A percentile compares a stretch with the other conserved stretches of the same genome.
Evolutionary conservation across 805 yeast species (phyloP).

Genomic region (Grigorovia transvaalensis): DNA sequence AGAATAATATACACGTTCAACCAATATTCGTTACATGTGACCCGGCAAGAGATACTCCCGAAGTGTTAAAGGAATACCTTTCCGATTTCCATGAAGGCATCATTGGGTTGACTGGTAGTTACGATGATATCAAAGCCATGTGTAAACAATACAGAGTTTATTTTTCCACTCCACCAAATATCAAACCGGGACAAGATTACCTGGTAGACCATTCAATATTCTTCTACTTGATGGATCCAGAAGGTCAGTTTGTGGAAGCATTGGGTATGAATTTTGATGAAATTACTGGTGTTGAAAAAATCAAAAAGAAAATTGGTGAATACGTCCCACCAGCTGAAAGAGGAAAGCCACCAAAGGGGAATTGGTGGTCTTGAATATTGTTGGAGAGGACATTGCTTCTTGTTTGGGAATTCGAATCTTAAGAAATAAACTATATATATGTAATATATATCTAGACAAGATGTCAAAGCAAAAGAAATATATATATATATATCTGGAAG

Average conservation of each 20-base stretch:
- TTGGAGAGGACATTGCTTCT: not conserved
- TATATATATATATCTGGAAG: not conserved
- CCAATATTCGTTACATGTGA: slow-evolving; percentile 94
- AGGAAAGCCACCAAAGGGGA: not conserved
- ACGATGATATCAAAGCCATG: slow-evolving; percentile 69
- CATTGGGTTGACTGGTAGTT: slow-evolving; percentile 84
- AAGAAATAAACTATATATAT: no score
- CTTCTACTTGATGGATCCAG: slow-evolving; percentile 97
- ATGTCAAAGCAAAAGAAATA: not conserved
- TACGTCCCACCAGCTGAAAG: slow-evolving; percentile 43
- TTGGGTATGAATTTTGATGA: slow-evolving; percentile 86
- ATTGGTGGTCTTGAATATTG: not conserved
- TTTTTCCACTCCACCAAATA: slow-evolving; percentile 91
- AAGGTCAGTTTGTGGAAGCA: slow-evolving; percentile 90
- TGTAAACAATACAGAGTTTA: slow-evolving; percentile 91
- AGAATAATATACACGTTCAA: slow-evolving; percentile 51
- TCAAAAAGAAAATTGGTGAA: slow-evolving; percentile 62
- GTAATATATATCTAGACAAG: no score
- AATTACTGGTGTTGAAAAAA: slow-evolving; percentile 63
- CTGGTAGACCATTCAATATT: slow-evolving; percentile 95
- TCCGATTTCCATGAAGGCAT: slow-evolving; percentile 84
- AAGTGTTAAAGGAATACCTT: slow-evolving; percentile 70
- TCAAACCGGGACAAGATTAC: slow-evolving; percentile 93
- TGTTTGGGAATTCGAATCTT: no score
- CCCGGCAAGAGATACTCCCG: slow-evolving; percentile 90